Evolutionary conservation across 2,329 filamentous ascomycete species (phyloP).

Genomic region (Epichloe glyceriae): DNA sequence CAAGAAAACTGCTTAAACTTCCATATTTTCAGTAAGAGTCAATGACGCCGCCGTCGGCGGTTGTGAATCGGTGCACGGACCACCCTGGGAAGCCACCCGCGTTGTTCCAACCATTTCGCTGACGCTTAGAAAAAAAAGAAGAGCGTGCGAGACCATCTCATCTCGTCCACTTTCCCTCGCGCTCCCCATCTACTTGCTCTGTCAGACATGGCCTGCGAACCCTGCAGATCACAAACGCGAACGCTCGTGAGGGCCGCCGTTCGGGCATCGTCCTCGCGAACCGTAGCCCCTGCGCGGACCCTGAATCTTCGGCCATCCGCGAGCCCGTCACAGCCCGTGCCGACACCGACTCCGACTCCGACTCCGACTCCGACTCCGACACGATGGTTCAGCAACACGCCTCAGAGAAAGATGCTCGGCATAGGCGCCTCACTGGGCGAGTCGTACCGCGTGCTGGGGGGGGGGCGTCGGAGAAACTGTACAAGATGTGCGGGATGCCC

Average conservation of each 20-base stretch:
- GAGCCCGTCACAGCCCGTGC: background rate
- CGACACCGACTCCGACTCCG: constrained; percentile 9
- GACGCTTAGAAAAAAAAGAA: background rate
- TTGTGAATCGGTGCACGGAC: constrained; percentile 1
- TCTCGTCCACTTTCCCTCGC: too few species aligned
- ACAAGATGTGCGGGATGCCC: constrained; percentile 58
- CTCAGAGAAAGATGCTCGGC: constrained; percentile 19
- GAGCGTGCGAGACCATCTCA: too few species aligned
- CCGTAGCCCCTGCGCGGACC: constrained; percentile 12
- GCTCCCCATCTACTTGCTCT: background rate
- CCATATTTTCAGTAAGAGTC: background rate
- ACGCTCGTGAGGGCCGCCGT: constrained; percentile 23
- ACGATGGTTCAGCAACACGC: constrained; percentile 26
- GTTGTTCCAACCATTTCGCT: background rate
- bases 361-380: constrained; percentile 6
- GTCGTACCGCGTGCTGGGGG: constrained; percentile 64
- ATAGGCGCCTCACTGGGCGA: constrained; percentile 23
- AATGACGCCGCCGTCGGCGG: background rate
- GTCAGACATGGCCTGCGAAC: constrained; percentile 32
- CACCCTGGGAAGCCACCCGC: background rate
- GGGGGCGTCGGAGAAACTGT: constrained; percentile 64
- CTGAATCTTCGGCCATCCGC: background rate
- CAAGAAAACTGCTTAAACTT: background rate
- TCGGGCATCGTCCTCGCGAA: constrained; percentile 16
- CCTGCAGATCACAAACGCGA: constrained; percentile 32